A percentile compares a stretch with the other conserved stretches of the same genome.
Conservation (phyloP, 176 grass and related monocot species). For the Avena sativa region DNA sequence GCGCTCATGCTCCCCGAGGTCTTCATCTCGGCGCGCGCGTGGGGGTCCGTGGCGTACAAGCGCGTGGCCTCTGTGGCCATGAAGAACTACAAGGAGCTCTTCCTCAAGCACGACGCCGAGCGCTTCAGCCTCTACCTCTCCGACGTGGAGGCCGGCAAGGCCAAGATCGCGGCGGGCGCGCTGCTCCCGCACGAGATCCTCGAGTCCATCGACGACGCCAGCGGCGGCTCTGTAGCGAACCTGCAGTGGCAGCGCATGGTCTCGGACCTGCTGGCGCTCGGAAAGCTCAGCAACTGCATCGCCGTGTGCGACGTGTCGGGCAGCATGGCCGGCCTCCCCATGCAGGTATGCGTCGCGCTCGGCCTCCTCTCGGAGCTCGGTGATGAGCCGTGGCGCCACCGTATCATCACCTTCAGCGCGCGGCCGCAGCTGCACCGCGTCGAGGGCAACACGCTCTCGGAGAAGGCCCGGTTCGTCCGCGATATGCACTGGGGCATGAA, state of each 20-base stretch:
- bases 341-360: slow-evolving; percentile 79
- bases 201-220: slow-evolving; percentile 18
- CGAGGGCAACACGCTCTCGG: slow-evolving; percentile 42
- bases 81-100: slow-evolving; percentile 76
- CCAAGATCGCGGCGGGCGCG: slow-evolving; percentile 72
- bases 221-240: background rate
- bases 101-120: slow-evolving; percentile 63
- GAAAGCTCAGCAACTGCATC: slow-evolving; percentile 65
- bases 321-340: slow-evolving; percentile 58
- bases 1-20: slow-evolving; percentile 67
- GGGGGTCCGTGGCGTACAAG: slow-evolving; percentile 60
- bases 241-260: slow-evolving; percentile 15
- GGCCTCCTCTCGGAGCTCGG: slow-evolving; percentile 72
- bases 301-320: slow-evolving; percentile 80
- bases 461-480: slow-evolving; percentile 58
- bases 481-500: slow-evolving; percentile 63
- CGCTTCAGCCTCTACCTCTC: slow-evolving; percentile 60
- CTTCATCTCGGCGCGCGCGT: slow-evolving; percentile 58
- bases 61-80: slow-evolving; percentile 81
- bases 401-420: slow-evolving; percentile 64
- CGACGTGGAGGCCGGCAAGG: slow-evolving; percentile 64
- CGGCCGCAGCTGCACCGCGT: slow-evolving; percentile 55
- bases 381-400: slow-evolving; percentile 67
- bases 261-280: slow-evolving; percentile 44
- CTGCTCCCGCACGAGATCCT: slow-evolving; percentile 76